phyloP scores from a whole-genome alignment of 441 rosid species.

The Jatropha multifida region DNA sequence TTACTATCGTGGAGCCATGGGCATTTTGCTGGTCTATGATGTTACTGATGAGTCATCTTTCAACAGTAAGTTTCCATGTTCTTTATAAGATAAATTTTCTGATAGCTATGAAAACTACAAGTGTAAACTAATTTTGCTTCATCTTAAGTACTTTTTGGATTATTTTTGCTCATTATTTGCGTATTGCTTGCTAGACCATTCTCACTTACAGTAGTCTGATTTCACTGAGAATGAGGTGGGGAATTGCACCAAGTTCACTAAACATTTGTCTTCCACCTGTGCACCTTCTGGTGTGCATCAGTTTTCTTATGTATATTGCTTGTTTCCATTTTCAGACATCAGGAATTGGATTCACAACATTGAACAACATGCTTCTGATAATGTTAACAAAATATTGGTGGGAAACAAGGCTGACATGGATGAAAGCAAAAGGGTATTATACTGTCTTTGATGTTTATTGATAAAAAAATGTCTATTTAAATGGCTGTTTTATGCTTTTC shows the following conservation, averaged over 20 bases:
- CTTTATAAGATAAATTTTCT: conserved; percentile 19
- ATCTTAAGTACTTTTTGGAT: not conserved
- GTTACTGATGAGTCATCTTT: conserved; percentile 96
- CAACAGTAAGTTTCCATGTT: conserved; percentile 62
- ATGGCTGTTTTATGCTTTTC: not conserved
- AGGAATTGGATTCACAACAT: conserved; percentile 90
- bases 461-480: not conserved
- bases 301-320: conserved; percentile 6
- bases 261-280: not conserved
- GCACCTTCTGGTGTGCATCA: not conserved
- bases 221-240: not conserved
- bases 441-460: not conserved
- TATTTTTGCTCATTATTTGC: not conserved
- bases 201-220: not conserved
- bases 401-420: conserved; percentile 96
- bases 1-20: conserved; percentile 97
- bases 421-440: conserved; percentile 80
- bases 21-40: conserved; percentile 92
- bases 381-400: conserved; percentile 82
- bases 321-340: conserved; percentile 44
- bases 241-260: not conserved
- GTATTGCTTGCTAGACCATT: not conserved
- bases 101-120: conserved; percentile 4
- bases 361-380: conserved; percentile 87
- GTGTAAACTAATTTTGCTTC: not conserved